Percentiles rank a stretch among this genome's conserved stretches.
Conservation (phyloP, 305 asterid species). For the Nicotiana rustica region DNA sequence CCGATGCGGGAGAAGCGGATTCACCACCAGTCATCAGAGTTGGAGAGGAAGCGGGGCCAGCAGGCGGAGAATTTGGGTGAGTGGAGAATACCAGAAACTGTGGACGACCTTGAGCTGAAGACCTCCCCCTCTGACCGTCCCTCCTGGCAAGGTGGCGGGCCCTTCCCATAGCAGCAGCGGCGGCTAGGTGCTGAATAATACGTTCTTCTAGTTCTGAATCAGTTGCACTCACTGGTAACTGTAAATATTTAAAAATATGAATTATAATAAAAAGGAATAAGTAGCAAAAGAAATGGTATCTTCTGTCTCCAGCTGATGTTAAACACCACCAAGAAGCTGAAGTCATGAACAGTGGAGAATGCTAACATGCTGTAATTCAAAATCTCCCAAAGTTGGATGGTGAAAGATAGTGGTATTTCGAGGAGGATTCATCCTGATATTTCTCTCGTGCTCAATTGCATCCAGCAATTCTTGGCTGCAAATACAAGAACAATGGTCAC, state of each 20-base stretch:
- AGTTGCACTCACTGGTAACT: conserved; percentile 83
- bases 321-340: background rate
- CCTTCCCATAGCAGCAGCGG: conserved; percentile 97
- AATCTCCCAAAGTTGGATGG: conserved; percentile 95
- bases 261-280: background rate
- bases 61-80: conserved; percentile 57
- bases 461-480: conserved; percentile 95
- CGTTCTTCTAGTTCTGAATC: conserved; percentile 94
- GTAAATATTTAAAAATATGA: conserved; percentile 36
- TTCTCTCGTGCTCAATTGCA: conserved; percentile 87
- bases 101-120: conserved; percentile 82
- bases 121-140: conserved; percentile 74
- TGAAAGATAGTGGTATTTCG: conserved; percentile 85
- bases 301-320: background rate
- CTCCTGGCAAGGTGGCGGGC: conserved; percentile 90
- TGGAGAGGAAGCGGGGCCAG: conserved; percentile 45
- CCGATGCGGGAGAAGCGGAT: conserved; percentile 51
- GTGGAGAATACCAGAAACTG: conserved; percentile 85
- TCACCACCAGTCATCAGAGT: conserved; percentile 51
- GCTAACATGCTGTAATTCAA: conserved; percentile 91
- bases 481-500: conserved; percentile 32
- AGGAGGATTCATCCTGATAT: conserved; percentile 77
- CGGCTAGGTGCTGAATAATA: conserved; percentile 95
- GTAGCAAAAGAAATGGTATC: background rate
- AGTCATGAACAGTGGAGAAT: background rate